Percentiles rank a stretch among this genome's conserved stretches.
Evolutionary conservation across 768 basidiomycete genomes (phyloP).

Genomic region (Hygrophoropsis aurantiaca): DNA sequence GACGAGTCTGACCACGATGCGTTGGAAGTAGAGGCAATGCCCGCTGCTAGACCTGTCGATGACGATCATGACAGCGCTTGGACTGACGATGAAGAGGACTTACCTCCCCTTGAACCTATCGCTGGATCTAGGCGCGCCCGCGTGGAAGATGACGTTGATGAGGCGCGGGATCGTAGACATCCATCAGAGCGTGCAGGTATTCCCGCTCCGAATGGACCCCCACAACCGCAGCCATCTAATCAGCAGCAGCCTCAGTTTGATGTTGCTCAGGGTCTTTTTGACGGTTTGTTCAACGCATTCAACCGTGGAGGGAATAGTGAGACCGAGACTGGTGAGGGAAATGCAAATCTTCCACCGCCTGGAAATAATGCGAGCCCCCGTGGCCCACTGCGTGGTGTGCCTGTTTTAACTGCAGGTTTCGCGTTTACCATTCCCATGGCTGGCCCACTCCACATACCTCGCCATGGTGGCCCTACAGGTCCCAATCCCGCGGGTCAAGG

Average conservation of each 20-base stretch:
- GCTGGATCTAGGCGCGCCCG: conserved; percentile 47
- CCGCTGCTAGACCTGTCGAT: conserved; percentile 23
- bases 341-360: conserved; percentile 13
- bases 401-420: conserved; percentile 29
- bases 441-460: conserved; percentile 13
- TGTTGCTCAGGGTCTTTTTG: conserved; percentile 6
- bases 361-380: conserved; percentile 22
- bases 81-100: conserved; percentile 29
- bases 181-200: conserved; percentile 56
- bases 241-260: conserved; percentile 16
- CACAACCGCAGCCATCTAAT: conserved; percentile 18
- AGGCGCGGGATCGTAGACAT: conserved; percentile 61
- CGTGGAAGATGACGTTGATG: conserved; percentile 63
- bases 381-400: conserved; percentile 18
- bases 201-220: conserved; percentile 20
- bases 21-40: conserved; percentile 29
- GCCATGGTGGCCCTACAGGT: conserved; percentile 10
- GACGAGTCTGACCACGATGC: conserved; percentile 32
- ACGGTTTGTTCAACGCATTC: conserved; percentile 19
- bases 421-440: conserved; percentile 35
- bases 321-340: conserved; percentile 28
- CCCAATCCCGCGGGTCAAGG: conserved; percentile 6
- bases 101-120: conserved; percentile 32
- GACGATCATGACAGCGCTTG: conserved; percentile 28
- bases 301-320: conserved; percentile 9